phyloP scores from a whole-genome alignment of 1,139 yeast species.

The Geotrichum bryndzae region DNA sequence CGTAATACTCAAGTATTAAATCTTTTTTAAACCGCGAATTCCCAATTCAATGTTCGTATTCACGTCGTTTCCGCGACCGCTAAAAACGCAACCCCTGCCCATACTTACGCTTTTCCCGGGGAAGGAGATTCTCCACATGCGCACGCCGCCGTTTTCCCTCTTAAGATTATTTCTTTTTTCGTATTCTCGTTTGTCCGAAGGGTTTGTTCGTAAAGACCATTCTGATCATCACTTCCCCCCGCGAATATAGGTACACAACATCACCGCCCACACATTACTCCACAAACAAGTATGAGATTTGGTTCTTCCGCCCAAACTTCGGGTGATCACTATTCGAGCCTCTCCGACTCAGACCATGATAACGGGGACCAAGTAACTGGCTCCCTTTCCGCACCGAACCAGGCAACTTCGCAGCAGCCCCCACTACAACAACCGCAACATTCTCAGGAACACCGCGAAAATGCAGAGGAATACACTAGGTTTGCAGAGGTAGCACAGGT shows the following conservation, averaged over 20 bases:
- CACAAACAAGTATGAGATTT: not conserved
- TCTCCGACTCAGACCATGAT: not conserved
- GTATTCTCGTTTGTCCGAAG: not conserved
- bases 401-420: not conserved
- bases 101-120: no score
- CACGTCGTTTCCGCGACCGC: no score
- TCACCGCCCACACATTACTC: not conserved
- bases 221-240: not conserved
- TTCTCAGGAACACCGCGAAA: not conserved
- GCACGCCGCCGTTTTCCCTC: not conserved
- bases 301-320: not conserved
- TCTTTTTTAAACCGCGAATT: no score
- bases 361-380: not conserved
- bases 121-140: no score
- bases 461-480: not conserved
- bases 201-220: not conserved
- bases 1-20: no score
- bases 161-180: no score
- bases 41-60: no score
- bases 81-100: no score
- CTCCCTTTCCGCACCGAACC: not conserved
- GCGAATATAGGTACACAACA: not conserved
- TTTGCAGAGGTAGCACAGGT: not conserved
- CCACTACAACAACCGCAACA: not conserved
- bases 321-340: not conserved